These are phyloP conservation scores for Colletotrichum nymphaeae DNA, from an alignment of 2,329 filamentous ascomycete genomes.

Conservation along the genomic window DNA sequence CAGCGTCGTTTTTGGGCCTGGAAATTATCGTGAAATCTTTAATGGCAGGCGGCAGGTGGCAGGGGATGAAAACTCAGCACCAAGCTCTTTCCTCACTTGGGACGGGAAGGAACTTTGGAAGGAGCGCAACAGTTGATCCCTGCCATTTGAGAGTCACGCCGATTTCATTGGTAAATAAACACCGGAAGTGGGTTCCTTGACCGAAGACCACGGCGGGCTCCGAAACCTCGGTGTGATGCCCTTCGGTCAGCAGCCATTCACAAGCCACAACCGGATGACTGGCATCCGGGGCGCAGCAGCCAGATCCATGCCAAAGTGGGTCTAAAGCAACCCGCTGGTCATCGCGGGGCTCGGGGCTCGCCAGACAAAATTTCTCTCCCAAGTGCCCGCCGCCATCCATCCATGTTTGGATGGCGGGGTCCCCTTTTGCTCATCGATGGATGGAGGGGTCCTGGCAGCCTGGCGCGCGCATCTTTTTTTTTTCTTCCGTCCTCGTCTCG, in stretches of 20 bases:
- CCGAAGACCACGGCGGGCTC: conserved; percentile 13
- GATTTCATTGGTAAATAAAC: neutral
- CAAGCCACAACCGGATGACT: neutral
- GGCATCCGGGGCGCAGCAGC: conserved; percentile 25
- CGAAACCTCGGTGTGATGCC: neutral
- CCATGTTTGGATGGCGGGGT: conserved; percentile 18
- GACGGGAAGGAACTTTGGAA: conserved; percentile 9
- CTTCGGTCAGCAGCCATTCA: conserved; percentile 17
- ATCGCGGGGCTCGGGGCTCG: conserved; percentile 24
- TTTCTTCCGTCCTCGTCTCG: neutral
- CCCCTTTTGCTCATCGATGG: neutral
- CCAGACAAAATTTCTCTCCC: conserved; percentile 28
- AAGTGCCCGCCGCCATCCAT: conserved; percentile 1
- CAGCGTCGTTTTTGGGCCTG: neutral
- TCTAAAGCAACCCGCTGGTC: neutral
- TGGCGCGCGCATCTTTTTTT: conserved; percentile 4
- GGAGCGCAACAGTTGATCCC: neutral
- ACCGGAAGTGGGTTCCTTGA: neutral
- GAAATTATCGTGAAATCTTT: conserved; percentile 27
- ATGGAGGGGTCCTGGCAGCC: conserved; percentile 17
- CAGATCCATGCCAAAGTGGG: conserved; percentile 13
- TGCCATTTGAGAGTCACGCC: neutral
- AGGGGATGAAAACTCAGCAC: conserved; percentile 20
- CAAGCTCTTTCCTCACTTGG: neutral
- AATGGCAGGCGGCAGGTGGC: neutral